These are phyloP conservation scores for Durio zibethinus DNA, from an alignment of 345 rosid species.

Conservation along the genomic window DNA sequence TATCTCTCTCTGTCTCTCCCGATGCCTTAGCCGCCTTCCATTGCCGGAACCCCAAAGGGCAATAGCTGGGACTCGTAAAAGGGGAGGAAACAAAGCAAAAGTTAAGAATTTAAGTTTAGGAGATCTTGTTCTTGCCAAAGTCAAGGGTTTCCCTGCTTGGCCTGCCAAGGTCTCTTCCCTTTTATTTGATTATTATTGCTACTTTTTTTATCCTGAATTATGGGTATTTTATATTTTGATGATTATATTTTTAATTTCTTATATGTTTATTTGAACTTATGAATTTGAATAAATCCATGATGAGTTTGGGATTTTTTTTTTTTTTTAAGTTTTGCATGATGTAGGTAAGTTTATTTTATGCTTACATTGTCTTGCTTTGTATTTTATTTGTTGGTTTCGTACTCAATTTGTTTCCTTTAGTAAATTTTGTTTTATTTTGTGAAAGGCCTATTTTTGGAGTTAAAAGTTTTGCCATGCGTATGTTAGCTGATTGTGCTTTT, in stretches of 20 bases:
- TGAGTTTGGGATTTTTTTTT: too few species aligned
- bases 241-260: too few species aligned
- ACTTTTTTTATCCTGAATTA: neutral
- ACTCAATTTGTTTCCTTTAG: neutral
- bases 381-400: neutral
- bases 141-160: constrained; percentile 96
- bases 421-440: neutral
- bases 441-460: neutral
- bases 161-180: constrained; percentile 77
- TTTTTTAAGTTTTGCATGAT: too few species aligned
- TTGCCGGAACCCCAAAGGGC: constrained; percentile 9
- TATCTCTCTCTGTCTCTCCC: neutral
- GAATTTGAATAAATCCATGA: too few species aligned
- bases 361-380: too few species aligned
- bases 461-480: neutral
- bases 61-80: constrained; percentile 77
- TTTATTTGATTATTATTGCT: neutral
- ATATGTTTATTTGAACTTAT: too few species aligned
- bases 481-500: neutral
- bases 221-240: neutral
- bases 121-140: constrained; percentile 96
- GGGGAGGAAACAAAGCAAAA: constrained; percentile 63
- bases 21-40: constrained; percentile 5
- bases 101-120: constrained; percentile 66
- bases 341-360: too few species aligned